Evolutionary conservation across 768 basidiomycete genomes (phyloP).

Genomic region (Megacollybia marginata): DNA sequence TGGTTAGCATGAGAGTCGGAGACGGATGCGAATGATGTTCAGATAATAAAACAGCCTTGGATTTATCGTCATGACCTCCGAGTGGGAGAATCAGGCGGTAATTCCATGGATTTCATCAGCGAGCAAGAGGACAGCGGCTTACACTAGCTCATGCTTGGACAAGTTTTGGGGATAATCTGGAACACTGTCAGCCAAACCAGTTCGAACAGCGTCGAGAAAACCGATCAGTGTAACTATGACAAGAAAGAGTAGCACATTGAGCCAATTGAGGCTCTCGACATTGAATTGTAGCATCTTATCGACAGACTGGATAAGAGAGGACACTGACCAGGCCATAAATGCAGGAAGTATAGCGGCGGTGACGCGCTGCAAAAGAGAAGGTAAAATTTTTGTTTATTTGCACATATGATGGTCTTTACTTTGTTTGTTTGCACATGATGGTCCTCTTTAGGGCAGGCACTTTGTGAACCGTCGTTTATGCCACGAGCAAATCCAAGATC

Average conservation of each 20-base stretch:
- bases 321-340: background rate
- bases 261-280: conserved; percentile 21
- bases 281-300: conserved; percentile 27
- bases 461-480: no score
- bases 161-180: background rate
- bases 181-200: background rate
- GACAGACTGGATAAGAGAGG: background rate
- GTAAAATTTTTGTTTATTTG: no score
- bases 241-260: conserved; percentile 32
- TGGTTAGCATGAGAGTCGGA: background rate
- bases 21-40: conserved; percentile 23
- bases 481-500: no score
- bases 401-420: no score
- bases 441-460: no score
- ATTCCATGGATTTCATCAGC: conserved; percentile 68
- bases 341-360: no score
- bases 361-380: no score
- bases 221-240: conserved; percentile 94
- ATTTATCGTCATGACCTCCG: conserved; percentile 59
- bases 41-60: conserved; percentile 78
- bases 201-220: conserved; percentile 15
- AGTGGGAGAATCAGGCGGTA: conserved; percentile 69
- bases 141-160: background rate
- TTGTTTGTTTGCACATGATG: no score
- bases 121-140: background rate